Evolutionary conservation across 2,329 filamentous ascomycete species (phyloP).

Genomic region (Aspergillus piperis): DNA sequence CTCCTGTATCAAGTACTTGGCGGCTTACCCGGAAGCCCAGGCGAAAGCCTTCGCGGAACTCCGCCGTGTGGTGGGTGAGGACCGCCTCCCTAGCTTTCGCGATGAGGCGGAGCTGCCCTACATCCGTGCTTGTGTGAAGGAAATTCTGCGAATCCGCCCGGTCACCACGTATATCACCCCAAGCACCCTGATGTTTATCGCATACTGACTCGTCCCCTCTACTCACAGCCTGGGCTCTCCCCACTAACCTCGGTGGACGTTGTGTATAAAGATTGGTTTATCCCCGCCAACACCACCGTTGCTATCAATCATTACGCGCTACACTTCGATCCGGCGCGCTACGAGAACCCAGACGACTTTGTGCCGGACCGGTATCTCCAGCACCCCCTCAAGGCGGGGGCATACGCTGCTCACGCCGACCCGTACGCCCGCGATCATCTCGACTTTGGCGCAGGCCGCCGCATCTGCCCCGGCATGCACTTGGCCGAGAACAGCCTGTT

Average conservation of each 20-base stretch:
- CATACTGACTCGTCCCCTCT: no score
- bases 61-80: background rate
- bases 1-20: slow-evolving; percentile 1
- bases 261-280: background rate
- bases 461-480: slow-evolving; percentile 44
- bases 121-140: slow-evolving; percentile 2
- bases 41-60: background rate
- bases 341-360: background rate
- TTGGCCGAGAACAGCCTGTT: slow-evolving; percentile 55
- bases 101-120: slow-evolving; percentile 8
- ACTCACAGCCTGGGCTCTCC: background rate
- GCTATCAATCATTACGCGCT: background rate
- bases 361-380: slow-evolving; percentile 1
- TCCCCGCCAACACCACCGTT: slow-evolving; percentile 1
- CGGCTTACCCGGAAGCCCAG: slow-evolving; percentile 1
- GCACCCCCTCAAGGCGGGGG: background rate
- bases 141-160: background rate
- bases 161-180: background rate
- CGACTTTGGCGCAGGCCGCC: slow-evolving; percentile 25
- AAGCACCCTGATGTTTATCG: no score
- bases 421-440: slow-evolving; percentile 10
- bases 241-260: background rate
- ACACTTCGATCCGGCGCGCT: background rate
- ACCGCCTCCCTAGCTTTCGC: background rate
- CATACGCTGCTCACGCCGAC: background rate